Evolutionary conservation across 345 rosid genomes (phyloP).

Genomic region (Eucalyptus coolabah): DNA sequence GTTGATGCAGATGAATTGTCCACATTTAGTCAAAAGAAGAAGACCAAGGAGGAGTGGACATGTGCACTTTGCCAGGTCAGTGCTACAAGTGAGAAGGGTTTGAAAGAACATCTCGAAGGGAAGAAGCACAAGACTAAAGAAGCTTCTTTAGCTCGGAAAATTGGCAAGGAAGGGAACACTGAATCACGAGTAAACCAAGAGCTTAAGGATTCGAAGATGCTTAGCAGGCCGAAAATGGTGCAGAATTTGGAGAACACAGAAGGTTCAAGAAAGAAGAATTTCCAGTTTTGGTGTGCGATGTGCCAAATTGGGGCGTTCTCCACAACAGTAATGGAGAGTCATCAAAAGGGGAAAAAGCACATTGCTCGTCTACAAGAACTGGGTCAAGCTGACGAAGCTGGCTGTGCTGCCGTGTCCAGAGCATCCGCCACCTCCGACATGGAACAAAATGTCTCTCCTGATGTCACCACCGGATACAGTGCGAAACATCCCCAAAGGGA

Average conservation of each 20-base stretch:
- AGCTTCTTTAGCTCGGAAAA: neutral
- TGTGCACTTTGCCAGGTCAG: constrained; percentile 38
- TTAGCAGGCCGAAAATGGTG: neutral
- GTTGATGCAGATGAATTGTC: neutral
- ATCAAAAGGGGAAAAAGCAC: constrained; percentile 48
- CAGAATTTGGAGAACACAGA: neutral
- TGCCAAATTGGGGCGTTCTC: constrained; percentile 25
- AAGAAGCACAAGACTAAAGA: constrained; percentile 30
- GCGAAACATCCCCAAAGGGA: neutral
- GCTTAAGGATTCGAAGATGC: neutral
- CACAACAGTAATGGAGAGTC: constrained; percentile 21
- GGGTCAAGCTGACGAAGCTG: neutral
- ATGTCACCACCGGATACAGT: neutral
- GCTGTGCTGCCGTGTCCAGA: neutral
- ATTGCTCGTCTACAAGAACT: constrained; percentile 3
- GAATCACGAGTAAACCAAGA: neutral
- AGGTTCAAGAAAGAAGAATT: neutral
- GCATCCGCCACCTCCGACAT: neutral
- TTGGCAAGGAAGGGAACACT: neutral
- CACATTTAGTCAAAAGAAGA: constrained; percentile 6
- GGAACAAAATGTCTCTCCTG: neutral
- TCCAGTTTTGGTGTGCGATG: constrained; percentile 34
- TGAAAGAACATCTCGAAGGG: constrained; percentile 23
- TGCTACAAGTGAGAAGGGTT: constrained; percentile 19
- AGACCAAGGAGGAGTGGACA: constrained; percentile 24